These are phyloP conservation scores for Fusarium nisikadoi DNA, from an alignment of 2,329 filamentous ascomycete species.

Conservation along the genomic window DNA sequence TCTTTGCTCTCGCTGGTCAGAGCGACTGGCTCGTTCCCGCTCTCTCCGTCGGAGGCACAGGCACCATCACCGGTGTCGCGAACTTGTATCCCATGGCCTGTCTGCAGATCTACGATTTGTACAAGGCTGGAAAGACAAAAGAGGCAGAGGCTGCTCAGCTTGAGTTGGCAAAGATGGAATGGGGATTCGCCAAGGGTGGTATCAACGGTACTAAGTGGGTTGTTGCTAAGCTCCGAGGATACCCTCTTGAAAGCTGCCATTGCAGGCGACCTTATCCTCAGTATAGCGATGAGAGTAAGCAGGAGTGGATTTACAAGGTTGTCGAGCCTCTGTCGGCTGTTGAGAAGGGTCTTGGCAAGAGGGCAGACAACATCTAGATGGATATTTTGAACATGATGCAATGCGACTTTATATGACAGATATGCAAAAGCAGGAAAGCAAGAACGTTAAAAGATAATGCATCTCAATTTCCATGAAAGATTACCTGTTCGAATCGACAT, in stretches of 20 bases:
- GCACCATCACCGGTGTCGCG: slow-evolving; percentile 71
- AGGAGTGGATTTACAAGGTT: slow-evolving; percentile 47
- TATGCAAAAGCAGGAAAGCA: neutral
- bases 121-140: slow-evolving; percentile 55
- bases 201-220: slow-evolving; percentile 71
- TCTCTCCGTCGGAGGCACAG: slow-evolving; percentile 66
- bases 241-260: slow-evolving; percentile 60
- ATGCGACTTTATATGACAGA: neutral
- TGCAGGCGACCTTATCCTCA: slow-evolving; percentile 65
- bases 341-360: slow-evolving; percentile 40
- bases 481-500: no score
- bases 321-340: slow-evolving; percentile 39
- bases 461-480: no score
- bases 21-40: slow-evolving; percentile 76
- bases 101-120: slow-evolving; percentile 61
- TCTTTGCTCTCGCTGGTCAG: slow-evolving; percentile 76
- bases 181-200: slow-evolving; percentile 67
- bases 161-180: slow-evolving; percentile 63
- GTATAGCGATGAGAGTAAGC: slow-evolving; percentile 52
- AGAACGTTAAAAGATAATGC: rapidly evolving
- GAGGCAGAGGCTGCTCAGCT: slow-evolving; percentile 62
- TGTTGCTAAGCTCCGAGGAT: slow-evolving; percentile 64
- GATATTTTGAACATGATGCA: neutral
- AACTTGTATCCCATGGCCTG: slow-evolving; percentile 71
- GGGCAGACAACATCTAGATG: slow-evolving; percentile 19